A percentile compares a stretch with the other conserved stretches of the same genome.
Conservation (phyloP, 495 filamentous ascomycete genomes). For the Bacidia rubella region DNA sequence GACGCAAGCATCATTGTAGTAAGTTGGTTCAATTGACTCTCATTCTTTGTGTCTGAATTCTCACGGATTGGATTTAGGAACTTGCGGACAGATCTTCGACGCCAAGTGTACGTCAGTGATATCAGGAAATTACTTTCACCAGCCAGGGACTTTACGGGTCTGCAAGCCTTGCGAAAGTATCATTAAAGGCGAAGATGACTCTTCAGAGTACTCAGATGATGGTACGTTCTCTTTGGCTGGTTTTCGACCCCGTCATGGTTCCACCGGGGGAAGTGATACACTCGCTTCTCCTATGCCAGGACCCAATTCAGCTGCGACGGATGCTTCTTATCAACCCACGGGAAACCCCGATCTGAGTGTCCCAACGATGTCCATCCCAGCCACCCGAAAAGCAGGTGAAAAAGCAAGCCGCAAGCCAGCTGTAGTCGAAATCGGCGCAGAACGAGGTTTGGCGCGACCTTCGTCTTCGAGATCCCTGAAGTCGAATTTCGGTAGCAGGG, state of each 20-base stretch:
- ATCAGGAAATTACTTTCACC: constrained; percentile 74
- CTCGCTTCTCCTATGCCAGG: constrained; percentile 38
- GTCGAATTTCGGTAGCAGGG: constrained; percentile 50
- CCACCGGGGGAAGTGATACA: constrained; percentile 18
- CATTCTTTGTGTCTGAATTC: neutral
- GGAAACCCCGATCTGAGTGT: constrained; percentile 18
- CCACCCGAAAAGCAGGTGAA: constrained; percentile 68
- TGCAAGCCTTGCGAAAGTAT: constrained; percentile 92
- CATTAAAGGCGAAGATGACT: constrained; percentile 80
- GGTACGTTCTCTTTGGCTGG: constrained; percentile 14
- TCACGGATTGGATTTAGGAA: constrained; percentile 19
- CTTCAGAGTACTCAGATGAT: constrained; percentile 67
- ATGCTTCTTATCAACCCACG: constrained; percentile 18
- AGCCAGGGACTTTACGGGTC: constrained; percentile 70
- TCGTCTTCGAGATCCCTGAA: constrained; percentile 90
- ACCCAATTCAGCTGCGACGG: constrained; percentile 16
- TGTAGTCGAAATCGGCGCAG: constrained; percentile 78
- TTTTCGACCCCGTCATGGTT: constrained; percentile 20
- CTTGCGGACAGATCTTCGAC: constrained; percentile 92
- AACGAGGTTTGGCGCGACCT: constrained; percentile 60
- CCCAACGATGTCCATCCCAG: constrained; percentile 73
- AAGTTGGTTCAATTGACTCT: neutral
- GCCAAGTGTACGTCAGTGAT: constrained; percentile 89
- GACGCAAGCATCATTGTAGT: constrained; percentile 93
- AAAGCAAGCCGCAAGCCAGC: constrained; percentile 72